Evolutionary conservation across 306 rosid species (phyloP).

Genomic region (Ziziphus jujuba): DNA sequence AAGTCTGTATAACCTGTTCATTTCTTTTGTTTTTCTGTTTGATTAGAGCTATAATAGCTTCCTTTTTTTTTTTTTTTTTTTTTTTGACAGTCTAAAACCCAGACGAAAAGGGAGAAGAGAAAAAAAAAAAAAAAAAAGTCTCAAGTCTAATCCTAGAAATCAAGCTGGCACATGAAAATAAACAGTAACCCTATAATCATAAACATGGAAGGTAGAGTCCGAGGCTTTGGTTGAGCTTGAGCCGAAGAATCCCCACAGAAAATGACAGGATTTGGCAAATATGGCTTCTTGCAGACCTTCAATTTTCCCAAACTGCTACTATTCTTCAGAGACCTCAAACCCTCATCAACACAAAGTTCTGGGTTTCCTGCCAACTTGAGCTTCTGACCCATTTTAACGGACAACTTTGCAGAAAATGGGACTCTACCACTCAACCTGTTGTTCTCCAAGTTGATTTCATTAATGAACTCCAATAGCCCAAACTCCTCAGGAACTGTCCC

Average conservation of each 20-base stretch:
- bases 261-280: conserved; percentile 38
- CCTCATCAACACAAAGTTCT: conserved; percentile 54
- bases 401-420: conserved; percentile 30
- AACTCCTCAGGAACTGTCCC: conserved; percentile 70
- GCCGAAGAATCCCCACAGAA: conserved; percentile 37
- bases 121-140: too few relatives aligned
- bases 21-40: conserved; percentile 5
- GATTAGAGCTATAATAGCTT: conserved; percentile 10
- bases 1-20: conserved; percentile 5
- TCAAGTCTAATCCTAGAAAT: conserved; percentile 20
- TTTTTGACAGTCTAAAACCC: not conserved
- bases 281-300: conserved; percentile 40
- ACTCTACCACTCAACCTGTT: conserved; percentile 71
- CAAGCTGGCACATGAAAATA: conserved; percentile 24
- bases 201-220: conserved; percentile 10
- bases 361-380: conserved; percentile 62
- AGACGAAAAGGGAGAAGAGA: not conserved
- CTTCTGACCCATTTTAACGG: conserved; percentile 38
- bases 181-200: conserved; percentile 17
- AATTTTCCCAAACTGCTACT: conserved; percentile 29
- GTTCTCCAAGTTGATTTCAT: conserved; percentile 78
- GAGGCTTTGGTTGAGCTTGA: conserved; percentile 12
- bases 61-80: too few relatives aligned
- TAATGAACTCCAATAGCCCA: conserved; percentile 41
- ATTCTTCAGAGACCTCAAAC: conserved; percentile 4